phyloP scores from a whole-genome alignment of 1,139 yeast species.

The Kodamaea alishanica region DNA sequence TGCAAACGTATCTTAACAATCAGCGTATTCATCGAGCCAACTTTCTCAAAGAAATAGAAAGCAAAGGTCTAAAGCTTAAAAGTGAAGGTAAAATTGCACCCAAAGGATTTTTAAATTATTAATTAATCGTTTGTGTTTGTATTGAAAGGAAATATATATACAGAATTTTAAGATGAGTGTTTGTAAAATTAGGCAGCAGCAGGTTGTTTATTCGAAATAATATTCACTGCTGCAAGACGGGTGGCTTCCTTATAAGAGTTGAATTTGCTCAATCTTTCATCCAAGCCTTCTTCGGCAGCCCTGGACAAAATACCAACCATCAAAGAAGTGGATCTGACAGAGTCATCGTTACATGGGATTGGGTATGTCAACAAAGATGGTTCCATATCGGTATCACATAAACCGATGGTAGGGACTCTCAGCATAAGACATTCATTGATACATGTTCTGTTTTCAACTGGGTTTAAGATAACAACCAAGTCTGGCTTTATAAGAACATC shows the following conservation, averaged over 20 bases:
- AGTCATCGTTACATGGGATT: conserved; percentile 94
- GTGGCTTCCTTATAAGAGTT: conserved; percentile 22
- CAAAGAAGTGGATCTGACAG: conserved; percentile 75
- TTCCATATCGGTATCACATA: conserved; percentile 91
- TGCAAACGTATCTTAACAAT: conserved; percentile 16
- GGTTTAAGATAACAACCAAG: conserved; percentile 79
- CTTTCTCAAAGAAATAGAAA: conserved; percentile 24
- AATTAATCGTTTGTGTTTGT: not conserved
- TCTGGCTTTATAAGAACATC: conserved; percentile 74
- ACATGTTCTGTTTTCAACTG: conserved; percentile 81
- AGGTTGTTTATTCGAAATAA: not conserved
- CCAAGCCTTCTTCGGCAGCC: conserved; percentile 79
- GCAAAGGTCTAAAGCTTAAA: conserved; percentile 17
- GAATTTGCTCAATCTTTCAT: conserved; percentile 48
- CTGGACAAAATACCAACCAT: conserved; percentile 78
- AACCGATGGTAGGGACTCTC: conserved; percentile 89
- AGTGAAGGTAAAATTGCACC: not conserved
- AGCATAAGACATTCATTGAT: conserved; percentile 77
- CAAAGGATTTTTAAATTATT: conserved; percentile 4
- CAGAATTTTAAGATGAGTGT: no score
- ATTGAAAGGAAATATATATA: not conserved
- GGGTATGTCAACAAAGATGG: conserved; percentile 89
- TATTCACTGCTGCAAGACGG: not conserved
- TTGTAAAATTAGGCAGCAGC: no score
- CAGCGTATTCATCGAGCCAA: conserved; percentile 20